These are phyloP conservation scores for Suhomyces bolitotheri DNA, from an alignment of 1,139 yeast genomes.

Conservation along the genomic window DNA sequence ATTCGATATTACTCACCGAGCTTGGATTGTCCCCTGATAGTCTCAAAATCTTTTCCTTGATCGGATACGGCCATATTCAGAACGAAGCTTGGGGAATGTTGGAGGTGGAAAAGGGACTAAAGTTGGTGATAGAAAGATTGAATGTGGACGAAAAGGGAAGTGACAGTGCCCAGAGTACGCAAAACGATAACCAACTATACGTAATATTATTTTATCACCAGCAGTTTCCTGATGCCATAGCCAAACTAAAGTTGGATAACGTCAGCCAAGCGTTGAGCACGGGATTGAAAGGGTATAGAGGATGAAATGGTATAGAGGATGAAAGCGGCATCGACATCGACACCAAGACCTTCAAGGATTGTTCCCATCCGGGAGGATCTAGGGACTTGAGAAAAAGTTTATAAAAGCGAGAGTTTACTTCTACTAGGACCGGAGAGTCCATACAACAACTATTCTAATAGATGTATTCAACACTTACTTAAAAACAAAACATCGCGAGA, in stretches of 20 bases:
- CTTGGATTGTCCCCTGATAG: slow-evolving; percentile 35
- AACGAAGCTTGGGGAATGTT: slow-evolving; percentile 33
- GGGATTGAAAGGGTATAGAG: slow-evolving; percentile 37
- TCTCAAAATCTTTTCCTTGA: slow-evolving; percentile 46
- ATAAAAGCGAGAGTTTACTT: too few species aligned
- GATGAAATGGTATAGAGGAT: not conserved
- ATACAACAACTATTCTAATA: too few species aligned
- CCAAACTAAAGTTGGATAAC: slow-evolving; percentile 45
- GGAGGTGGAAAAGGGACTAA: slow-evolving; percentile 33
- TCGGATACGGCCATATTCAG: slow-evolving; percentile 41
- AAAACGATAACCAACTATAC: slow-evolving; percentile 18
- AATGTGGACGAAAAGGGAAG: slow-evolving; percentile 14
- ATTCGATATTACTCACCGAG: slow-evolving; percentile 16
- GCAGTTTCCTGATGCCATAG: slow-evolving; percentile 41
- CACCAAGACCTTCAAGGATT: too few species aligned
- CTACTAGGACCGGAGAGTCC: too few species aligned
- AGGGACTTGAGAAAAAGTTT: too few species aligned
- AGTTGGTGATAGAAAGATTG: slow-evolving; percentile 30
- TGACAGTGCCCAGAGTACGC: not conserved
- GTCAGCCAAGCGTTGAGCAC: slow-evolving; percentile 30
- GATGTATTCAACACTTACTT: slow-evolving; percentile 8
- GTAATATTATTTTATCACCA: slow-evolving; percentile 35
- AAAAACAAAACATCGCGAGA: slow-evolving; percentile 8
- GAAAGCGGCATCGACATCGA: not conserved
- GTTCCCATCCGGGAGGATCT: too few species aligned